Evolutionary conservation across 352 stramenopile species (phyloP), one percentile per base, ranked within the genome.

Genomic region (Phytophthora pistaciae): DNA sequence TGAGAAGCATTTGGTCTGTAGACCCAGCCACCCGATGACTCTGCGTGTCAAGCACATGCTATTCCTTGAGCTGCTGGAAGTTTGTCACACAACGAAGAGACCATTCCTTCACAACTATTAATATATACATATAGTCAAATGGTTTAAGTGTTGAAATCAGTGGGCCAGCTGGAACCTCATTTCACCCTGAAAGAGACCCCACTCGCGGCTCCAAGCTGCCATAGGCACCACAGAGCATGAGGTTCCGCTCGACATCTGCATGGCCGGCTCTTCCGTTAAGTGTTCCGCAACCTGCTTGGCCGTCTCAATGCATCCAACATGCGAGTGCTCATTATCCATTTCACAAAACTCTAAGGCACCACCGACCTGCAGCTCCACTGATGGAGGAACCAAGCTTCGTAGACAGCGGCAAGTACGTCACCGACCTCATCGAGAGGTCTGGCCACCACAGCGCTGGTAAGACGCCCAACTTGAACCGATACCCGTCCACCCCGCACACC

Each of bases 401-500:
- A 3, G 60, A 64, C 63, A 75, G 62, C 42, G 70, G 72, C 49
- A 55, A 79, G 54, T 79, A 79, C 52, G 70, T 76, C 49, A 52
- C 25, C 44, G 72, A 79, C 20, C 61, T 79, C n/a, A 68, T 72
- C 14, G 72, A 79, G 33, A 68, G 58, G 38, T 79, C 72, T 8
- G 59, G 53, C 1, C 59, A 79, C 21, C 40, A 70, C 4, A 61
- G 48, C 5, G 27, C 57, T 10, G 50, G 36, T 2, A 65, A 69
- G 21, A 63, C 63, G n/a, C 48, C 52, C 8, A 74, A 64, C 13
- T 67, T 73, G 36, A 69, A 60, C 11, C 56, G 56, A 29, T 68
- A 68, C 33, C 60, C 72, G 38, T 59, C 54, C 16, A 71, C 68
- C 1, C 68, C 63, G 8, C 63, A 62, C 53, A 65, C 72, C 9